phyloP scores from a whole-genome alignment of 2,329 filamentous ascomycete genomes.

The Pestalotiopsis sp. region DNA sequence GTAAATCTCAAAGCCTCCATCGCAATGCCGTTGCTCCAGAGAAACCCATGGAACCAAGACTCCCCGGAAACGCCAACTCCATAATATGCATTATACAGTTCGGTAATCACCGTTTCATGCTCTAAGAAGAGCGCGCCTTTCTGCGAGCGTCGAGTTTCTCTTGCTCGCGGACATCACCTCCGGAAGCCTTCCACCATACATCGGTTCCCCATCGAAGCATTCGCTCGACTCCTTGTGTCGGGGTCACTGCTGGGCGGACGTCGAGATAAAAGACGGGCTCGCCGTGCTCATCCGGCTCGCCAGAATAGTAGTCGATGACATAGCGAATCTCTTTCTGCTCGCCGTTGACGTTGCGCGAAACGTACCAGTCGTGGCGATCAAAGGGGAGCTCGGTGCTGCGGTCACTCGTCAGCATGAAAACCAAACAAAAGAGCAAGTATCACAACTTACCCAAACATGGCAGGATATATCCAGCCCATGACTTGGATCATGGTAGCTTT shows the following conservation, averaged over 20 bases:
- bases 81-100: constrained; percentile 3
- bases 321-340: constrained; percentile 81
- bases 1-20: not conserved
- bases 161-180: constrained; percentile 64
- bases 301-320: constrained; percentile 96
- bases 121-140: not conserved
- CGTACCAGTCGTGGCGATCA: constrained; percentile 96
- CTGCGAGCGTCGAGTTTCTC: constrained; percentile 19
- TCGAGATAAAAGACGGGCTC: constrained; percentile 97
- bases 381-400: constrained; percentile 81
- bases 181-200: constrained; percentile 88
- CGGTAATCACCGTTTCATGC: too few species aligned
- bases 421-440: too few species aligned
- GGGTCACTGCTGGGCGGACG: constrained; percentile 86
- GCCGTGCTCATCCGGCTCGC: constrained; percentile 77
- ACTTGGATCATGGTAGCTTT: constrained; percentile 86
- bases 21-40: not conserved
- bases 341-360: constrained; percentile 72
- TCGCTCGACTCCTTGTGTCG: constrained; percentile 78
- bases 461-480: constrained; percentile 77
- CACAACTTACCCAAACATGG: constrained; percentile 70
- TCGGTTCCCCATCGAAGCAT: constrained; percentile 86
- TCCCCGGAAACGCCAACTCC: constrained; percentile 13
- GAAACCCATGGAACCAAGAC: not conserved
- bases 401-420: constrained; percentile 19